Evolutionary conservation across 192 early-diverging fungal species (phyloP), one percentile per base, ranked within the genome.

Genomic region (Oehlia diaphana): DNA sequence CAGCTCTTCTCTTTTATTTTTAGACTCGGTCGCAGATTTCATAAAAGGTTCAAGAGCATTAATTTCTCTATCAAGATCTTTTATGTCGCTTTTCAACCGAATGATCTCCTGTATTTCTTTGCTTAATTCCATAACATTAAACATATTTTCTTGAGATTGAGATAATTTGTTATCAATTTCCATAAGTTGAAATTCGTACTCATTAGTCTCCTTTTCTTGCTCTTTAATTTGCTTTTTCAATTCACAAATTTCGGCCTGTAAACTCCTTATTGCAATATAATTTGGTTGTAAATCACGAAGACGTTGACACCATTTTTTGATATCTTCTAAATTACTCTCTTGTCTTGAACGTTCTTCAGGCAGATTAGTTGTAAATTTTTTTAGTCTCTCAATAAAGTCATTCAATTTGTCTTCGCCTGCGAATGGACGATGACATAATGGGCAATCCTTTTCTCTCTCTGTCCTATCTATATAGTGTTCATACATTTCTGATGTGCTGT

Each of bases 391-490:
- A 16, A 31, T 23, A 67, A 72, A 78, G n/a, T 65, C 35, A 53
- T 26, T 85, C 78, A 28, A 64, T 63, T 91, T 94, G 9, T 84
- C 74, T 14, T 88, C 82, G 50, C 74, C 77, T n/a, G 82, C 83
- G 84, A 96, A 98, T 0, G 84, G 85, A n/a, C 95, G 91, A 19
- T 83, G 83, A 82, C 97, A 98, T 8, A 98, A 86, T 12, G 96
- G 94, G 72, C 97, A 98, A 33, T 87, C 82, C 47, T 93, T 88
- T 53, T 84, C 86, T 16, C 82, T 83, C 70, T 95, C 81, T n/a
- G 90, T 87, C 78, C 91, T 88, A 16, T 81, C 77, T n/a, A 94
- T 81, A 66, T 92, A 96, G 4, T 90, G 86, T 23, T 53, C 78
- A 78, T 95, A 96, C 84, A 95, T 87, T 3, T 84, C 80, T 50